A percentile compares a stretch with the other conserved stretches of the same genome.
Evolutionary conservation across 2,329 filamentous ascomycete genomes (phyloP).

Genomic region (Alternaria gaisen): DNA sequence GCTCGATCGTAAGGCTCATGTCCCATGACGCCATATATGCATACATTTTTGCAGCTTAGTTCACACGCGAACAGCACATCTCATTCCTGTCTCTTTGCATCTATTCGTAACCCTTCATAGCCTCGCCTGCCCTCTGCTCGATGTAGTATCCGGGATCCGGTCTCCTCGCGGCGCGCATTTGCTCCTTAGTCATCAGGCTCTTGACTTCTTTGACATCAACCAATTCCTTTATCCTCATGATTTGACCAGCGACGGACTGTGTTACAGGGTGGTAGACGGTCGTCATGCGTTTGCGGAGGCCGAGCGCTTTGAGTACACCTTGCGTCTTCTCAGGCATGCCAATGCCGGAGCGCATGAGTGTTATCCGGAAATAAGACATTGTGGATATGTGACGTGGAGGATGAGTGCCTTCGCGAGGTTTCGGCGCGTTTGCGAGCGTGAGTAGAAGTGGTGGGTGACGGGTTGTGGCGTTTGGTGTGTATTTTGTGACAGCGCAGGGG

Average conservation of each 20-base stretch:
- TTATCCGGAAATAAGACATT: constrained; percentile 90
- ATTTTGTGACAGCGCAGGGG: background rate
- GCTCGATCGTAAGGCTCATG: background rate
- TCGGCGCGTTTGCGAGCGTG: constrained; percentile 6
- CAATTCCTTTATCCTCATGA: constrained; percentile 93
- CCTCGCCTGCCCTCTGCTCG: constrained; percentile 62
- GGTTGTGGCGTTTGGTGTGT: constrained; percentile 2
- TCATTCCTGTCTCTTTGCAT: background rate
- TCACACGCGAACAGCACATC: background rate
- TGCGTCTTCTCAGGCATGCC: constrained; percentile 79
- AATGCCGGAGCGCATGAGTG: constrained; percentile 87
- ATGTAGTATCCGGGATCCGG: constrained; percentile 84
- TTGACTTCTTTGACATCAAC: constrained; percentile 84
- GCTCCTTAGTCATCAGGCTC: constrained; percentile 66
- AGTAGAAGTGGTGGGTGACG: background rate
- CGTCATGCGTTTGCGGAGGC: constrained; percentile 82
- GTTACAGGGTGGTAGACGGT: constrained; percentile 90
- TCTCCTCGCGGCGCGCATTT: constrained; percentile 75
- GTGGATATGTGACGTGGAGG: background rate
- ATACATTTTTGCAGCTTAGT: background rate
- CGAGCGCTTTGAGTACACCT: constrained; percentile 84
- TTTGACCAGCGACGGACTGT: constrained; percentile 84
- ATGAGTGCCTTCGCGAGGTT: background rate
- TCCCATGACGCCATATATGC: background rate
- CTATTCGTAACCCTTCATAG: constrained; percentile 27